phyloP scores from a whole-genome alignment of 495 filamentous ascomycete genomes.

The Aspergillus carlsbadensis region DNA sequence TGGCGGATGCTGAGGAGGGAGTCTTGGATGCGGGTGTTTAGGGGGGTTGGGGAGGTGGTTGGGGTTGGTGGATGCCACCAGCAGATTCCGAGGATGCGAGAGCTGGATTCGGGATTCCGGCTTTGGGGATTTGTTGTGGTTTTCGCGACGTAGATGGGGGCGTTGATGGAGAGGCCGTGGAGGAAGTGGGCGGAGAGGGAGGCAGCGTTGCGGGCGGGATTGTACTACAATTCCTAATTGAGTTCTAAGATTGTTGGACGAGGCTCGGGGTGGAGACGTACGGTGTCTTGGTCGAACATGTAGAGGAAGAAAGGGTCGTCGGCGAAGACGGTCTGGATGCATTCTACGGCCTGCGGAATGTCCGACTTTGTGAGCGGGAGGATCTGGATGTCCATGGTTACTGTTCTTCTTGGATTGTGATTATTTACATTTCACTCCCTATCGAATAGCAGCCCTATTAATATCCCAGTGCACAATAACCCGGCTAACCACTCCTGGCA shows the following conservation, averaged over 20 bases:
- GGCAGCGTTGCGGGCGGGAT: slow-evolving; percentile 54
- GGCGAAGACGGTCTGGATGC: slow-evolving; percentile 58
- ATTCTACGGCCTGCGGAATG: slow-evolving; percentile 60
- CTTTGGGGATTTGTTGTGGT: too few species aligned
- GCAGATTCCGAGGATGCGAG: slow-evolving; percentile 56
- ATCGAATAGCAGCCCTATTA: neutral
- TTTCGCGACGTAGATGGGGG: slow-evolving; percentile 64
- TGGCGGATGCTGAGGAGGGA: slow-evolving; percentile 62
- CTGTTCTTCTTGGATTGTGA: neutral
- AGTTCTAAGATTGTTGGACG: too few species aligned
- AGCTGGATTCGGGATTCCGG: too few species aligned
- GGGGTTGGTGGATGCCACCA: slow-evolving; percentile 61
- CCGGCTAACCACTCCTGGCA: neutral
- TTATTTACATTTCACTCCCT: neutral
- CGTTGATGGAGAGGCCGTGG: slow-evolving; percentile 59
- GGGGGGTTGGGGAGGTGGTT: slow-evolving; percentile 38
- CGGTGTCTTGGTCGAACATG: slow-evolving; percentile 55
- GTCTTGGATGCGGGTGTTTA: slow-evolving; percentile 54
- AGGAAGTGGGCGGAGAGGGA: slow-evolving; percentile 62
- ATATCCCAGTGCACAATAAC: neutral
- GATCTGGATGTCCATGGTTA: slow-evolving; percentile 56
- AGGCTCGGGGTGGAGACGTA: slow-evolving; percentile 28
- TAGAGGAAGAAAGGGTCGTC: slow-evolving; percentile 66
- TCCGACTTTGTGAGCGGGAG: slow-evolving; percentile 54
- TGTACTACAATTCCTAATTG: slow-evolving; percentile 46